A percentile compares a stretch with the other conserved stretches of the same genome.
phyloP scores from a whole-genome alignment of 106 monocot species.

The Platanthera guangdongensis region DNA sequence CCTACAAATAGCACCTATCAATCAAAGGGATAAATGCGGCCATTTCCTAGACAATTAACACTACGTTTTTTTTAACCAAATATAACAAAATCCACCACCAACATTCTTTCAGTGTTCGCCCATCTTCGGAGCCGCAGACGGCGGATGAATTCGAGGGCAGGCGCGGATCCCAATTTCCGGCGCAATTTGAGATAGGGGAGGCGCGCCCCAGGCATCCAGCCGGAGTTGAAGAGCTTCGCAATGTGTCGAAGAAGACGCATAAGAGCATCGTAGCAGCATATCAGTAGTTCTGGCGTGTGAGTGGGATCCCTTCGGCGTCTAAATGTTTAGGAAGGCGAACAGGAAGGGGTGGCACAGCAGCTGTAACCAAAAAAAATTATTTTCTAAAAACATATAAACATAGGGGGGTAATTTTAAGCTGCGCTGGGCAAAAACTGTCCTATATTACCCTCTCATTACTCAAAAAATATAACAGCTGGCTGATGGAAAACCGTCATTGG shows the following conservation, averaged over 20 bases:
- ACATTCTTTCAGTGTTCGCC: neutral
- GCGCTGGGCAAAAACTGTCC: no score
- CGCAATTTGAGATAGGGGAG: neutral
- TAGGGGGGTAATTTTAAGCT: no score
- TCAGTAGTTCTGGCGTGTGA: conserved; percentile 11
- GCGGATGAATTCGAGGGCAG: neutral
- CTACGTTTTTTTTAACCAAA: neutral
- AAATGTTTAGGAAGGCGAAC: conserved; percentile 48
- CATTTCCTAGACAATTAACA: neutral
- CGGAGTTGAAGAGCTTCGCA: neutral
- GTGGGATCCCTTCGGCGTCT: conserved; percentile 64
- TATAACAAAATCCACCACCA: neutral
- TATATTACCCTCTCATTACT: no score
- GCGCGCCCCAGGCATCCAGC: neutral
- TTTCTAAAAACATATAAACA: no score
- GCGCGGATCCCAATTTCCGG: neutral
- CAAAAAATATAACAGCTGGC: no score
- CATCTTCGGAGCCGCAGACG: neutral
- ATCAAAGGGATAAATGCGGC: neutral
- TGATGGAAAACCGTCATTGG: no score
- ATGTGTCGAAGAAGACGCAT: neutral
- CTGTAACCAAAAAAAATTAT: conserved; percentile 2
- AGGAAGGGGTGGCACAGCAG: conserved; percentile 21
- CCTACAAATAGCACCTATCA: neutral
- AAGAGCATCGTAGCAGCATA: neutral